These are phyloP conservation scores for Colletotrichum cuscutae DNA, from an alignment of 2,329 filamentous ascomycete species.

Conservation along the genomic window DNA sequence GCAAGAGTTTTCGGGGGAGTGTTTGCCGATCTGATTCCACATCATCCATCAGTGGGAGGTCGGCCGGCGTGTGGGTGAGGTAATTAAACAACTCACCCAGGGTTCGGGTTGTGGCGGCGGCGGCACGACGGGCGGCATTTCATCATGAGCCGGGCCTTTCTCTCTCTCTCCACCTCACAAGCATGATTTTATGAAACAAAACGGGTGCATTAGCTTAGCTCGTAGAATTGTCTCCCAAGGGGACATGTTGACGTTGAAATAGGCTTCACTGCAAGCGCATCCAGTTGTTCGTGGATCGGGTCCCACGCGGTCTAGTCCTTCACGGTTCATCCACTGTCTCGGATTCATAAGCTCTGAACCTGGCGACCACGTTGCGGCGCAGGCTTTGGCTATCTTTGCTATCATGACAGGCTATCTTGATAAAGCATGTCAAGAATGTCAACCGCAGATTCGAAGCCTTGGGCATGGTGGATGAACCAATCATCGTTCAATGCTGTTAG, in stretches of 20 bases:
- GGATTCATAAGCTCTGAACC: neutral
- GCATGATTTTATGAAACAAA: neutral
- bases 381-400: conserved; percentile 22
- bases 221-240: neutral
- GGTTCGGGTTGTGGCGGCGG: neutral
- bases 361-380: neutral
- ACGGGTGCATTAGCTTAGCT: neutral
- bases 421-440: neutral
- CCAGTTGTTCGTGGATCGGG: neutral
- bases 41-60: too few relatives aligned
- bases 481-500: neutral
- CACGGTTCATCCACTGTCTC: neutral
- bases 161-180: neutral
- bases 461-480: neutral
- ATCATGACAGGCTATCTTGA: conserved; percentile 17
- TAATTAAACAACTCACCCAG: neutral
- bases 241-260: conserved; percentile 19
- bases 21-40: conserved; percentile 45
- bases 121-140: neutral
- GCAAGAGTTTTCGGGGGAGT: conserved; percentile 41
- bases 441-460: neutral
- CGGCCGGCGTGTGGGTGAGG: neutral
- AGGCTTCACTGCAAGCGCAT: conserved; percentile 13
- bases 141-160: neutral
- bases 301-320: neutral